These are phyloP conservation scores for Fusarium globosum DNA, from an alignment of 2,329 filamentous ascomycete species.

Conservation along the genomic window DNA sequence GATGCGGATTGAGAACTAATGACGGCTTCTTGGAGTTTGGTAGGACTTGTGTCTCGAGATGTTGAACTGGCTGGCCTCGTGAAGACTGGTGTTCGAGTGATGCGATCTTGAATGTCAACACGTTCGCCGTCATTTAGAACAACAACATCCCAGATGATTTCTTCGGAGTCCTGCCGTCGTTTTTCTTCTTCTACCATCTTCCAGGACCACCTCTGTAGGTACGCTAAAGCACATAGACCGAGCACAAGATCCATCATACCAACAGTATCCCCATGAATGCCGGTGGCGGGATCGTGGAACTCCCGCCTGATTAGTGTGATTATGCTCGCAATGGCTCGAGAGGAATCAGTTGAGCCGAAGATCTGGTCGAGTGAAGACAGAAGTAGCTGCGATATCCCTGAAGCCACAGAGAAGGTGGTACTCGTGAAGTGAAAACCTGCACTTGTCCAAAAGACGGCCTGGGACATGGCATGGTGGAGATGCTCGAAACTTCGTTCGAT, in stretches of 20 bases:
- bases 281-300: constrained; percentile 71
- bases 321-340: constrained; percentile 74
- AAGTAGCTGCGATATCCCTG: constrained; percentile 67
- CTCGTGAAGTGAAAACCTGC: constrained; percentile 69
- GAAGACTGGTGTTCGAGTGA: constrained; percentile 4
- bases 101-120: constrained; percentile 60
- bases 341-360: constrained; percentile 76
- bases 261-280: constrained; percentile 67
- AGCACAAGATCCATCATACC: constrained; percentile 70
- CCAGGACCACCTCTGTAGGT: constrained; percentile 68
- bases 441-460: constrained; percentile 70
- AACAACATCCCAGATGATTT: constrained; percentile 74
- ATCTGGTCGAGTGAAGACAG: constrained; percentile 71
- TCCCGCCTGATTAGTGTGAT: constrained; percentile 72
- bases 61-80: background rate
- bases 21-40: background rate
- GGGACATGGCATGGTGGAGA: constrained; percentile 67
- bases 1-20: background rate
- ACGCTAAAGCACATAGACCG: constrained; percentile 69
- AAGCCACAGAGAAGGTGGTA: constrained; percentile 64
- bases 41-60: background rate
- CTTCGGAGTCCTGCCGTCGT: constrained; percentile 60
- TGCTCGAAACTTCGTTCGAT: constrained; percentile 67
- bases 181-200: constrained; percentile 63
- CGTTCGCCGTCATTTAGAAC: constrained; percentile 68